A percentile compares a stretch with the other conserved stretches of the same genome.
Evolutionary conservation across 1,139 yeast species (phyloP).

Genomic region (Yamadazyma kanchanaburiensis): DNA sequence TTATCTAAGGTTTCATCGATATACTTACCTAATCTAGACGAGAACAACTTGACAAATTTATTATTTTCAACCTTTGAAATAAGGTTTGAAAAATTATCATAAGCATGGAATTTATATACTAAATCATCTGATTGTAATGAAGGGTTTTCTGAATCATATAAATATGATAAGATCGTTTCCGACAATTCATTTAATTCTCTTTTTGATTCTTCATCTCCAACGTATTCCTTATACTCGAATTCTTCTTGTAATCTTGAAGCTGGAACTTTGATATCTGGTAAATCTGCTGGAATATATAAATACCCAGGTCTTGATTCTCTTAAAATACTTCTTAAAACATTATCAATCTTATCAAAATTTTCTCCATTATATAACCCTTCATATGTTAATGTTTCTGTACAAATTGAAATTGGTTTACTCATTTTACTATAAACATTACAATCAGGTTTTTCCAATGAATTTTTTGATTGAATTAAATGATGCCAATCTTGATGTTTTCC

Average conservation of each 20-base stretch:
- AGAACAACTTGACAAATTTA: conserved; percentile 25
- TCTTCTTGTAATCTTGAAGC: conserved; percentile 24
- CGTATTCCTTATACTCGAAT: conserved; percentile 22
- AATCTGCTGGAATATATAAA: conserved; percentile 68
- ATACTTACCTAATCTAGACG: conserved; percentile 46
- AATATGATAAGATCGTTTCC: conserved; percentile 40
- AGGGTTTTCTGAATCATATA: conserved; percentile 56
- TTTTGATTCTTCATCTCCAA: conserved; percentile 15
- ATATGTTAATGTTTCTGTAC: conserved; percentile 51
- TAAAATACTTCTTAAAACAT: conserved; percentile 54
- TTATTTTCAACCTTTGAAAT: conserved; percentile 32
- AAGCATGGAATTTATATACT: conserved; percentile 52
- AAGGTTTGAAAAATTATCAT: conserved; percentile 39
- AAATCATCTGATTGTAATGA: conserved; percentile 65
- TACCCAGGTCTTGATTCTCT: conserved; percentile 74
- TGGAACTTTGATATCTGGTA: conserved; percentile 51
- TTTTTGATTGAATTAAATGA: conserved; percentile 62
- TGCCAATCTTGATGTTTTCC: conserved; percentile 43
- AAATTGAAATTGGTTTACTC: conserved; percentile 57
- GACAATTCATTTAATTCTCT: conserved; percentile 37
- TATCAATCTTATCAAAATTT: conserved; percentile 49
- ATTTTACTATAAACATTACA: conserved; percentile 63
- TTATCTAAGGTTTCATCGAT: conserved; percentile 59
- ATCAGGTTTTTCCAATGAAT: conserved; percentile 47
- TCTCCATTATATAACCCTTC: conserved; percentile 38